Evolutionary conservation across 768 basidiomycete species (phyloP).

Genomic region (Pulveroboletus frians): DNA sequence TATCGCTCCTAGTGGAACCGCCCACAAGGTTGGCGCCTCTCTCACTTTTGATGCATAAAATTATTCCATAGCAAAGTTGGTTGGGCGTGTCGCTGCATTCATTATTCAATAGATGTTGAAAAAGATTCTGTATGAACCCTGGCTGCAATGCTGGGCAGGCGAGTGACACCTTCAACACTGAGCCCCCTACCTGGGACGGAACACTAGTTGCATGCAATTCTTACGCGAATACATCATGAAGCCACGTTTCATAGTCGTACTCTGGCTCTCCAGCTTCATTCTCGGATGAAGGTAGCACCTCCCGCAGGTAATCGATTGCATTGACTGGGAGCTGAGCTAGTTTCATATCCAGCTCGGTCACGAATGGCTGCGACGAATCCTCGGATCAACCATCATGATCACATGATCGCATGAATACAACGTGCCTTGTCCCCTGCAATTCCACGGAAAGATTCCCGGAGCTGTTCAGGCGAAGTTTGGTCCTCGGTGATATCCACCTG

Average conservation of each 20-base stretch:
- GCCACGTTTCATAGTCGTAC: slow-evolving; percentile 80
- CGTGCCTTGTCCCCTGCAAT: slow-evolving; percentile 85
- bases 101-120: slow-evolving; percentile 12
- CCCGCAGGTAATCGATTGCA: slow-evolving; percentile 75
- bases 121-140: neutral
- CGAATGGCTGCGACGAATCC: slow-evolving; percentile 58
- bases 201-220: neutral
- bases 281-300: slow-evolving; percentile 64
- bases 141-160: neutral
- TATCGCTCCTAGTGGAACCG: slow-evolving; percentile 51
- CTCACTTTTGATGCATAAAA: slow-evolving; percentile 68
- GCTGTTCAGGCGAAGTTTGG: slow-evolving; percentile 86
- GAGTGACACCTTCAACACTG: neutral
- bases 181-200: neutral
- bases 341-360: slow-evolving; percentile 89
- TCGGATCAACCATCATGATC: neutral
- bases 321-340: slow-evolving; percentile 72
- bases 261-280: slow-evolving; percentile 58
- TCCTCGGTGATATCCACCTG: slow-evolving; percentile 97
- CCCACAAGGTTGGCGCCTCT: slow-evolving; percentile 81
- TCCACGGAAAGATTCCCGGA: slow-evolving; percentile 89
- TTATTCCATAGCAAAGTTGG: slow-evolving; percentile 17
- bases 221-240: slow-evolving; percentile 72
- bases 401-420: neutral
- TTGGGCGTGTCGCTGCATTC: slow-evolving; percentile 11